A percentile compares a stretch with the other conserved stretches of the same genome.
These are phyloP conservation scores for Simmondsia chinensis DNA, from an alignment of 148 eudicot genomes.

Conservation along the genomic window DNA sequence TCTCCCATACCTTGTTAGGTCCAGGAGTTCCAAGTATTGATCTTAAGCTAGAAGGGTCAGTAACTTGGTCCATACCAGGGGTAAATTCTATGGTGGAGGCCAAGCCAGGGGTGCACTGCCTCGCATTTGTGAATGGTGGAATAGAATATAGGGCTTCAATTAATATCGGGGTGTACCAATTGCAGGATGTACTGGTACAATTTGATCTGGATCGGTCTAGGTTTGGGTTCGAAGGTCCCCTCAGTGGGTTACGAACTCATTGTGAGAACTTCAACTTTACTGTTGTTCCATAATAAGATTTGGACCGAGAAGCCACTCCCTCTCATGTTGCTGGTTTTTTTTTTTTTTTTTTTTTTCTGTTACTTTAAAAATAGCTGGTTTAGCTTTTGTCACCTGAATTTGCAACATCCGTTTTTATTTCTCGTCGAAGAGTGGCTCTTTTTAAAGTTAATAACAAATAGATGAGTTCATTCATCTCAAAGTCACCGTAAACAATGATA, in stretches of 20 bases:
- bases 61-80: conserved; percentile 38
- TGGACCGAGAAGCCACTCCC: no score
- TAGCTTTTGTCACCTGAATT: no score
- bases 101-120: conserved; percentile 29
- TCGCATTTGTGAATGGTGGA: conserved; percentile 57
- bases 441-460: no score
- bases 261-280: conserved; percentile 46
- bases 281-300: conserved; percentile 13
- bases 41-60: conserved; percentile 17
- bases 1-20: neutral
- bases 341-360: no score
- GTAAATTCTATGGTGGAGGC: conserved; percentile 43
- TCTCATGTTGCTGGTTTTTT: no score
- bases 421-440: no score
- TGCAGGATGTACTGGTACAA: conserved; percentile 33
- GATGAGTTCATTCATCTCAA: no score
- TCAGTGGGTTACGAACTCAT: conserved; percentile 11
- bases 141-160: conserved; percentile 24
- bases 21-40: neutral
- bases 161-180: conserved; percentile 37
- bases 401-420: no score
- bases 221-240: conserved; percentile 38
- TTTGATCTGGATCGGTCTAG: conserved; percentile 34
- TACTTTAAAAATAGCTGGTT: no score
- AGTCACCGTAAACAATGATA: no score